Conservation (phyloP, 768 basidiomycete genomes). For the Lactifluus hygrophoroides region DNA sequence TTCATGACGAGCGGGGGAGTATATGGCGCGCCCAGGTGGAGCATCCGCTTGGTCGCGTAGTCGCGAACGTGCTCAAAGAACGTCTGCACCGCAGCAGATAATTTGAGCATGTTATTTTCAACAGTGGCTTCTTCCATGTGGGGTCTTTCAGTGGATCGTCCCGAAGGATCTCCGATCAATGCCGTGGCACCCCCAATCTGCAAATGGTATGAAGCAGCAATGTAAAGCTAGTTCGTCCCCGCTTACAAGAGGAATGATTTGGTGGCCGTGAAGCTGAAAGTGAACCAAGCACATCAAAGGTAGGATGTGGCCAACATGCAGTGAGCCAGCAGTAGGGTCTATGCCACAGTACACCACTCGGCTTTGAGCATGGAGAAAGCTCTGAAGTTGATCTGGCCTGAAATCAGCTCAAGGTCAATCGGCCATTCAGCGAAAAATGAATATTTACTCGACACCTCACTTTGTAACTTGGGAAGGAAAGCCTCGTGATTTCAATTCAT, state of each 20-base stretch:
- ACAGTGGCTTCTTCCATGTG: slow-evolving; percentile 53
- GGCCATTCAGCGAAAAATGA: background rate
- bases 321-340: slow-evolving; percentile 82
- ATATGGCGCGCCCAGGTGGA: slow-evolving; percentile 7
- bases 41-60: slow-evolving; percentile 40
- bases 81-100: slow-evolving; percentile 53
- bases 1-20: slow-evolving; percentile 40
- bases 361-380: slow-evolving; percentile 22
- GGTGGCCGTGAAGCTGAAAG: slow-evolving; percentile 80
- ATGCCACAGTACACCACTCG: slow-evolving; percentile 76
- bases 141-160: slow-evolving; percentile 72
- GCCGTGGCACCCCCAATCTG: slow-evolving; percentile 97
- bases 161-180: slow-evolving; percentile 94
- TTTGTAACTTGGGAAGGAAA: slow-evolving; percentile 19
- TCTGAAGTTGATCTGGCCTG: slow-evolving; percentile 17
- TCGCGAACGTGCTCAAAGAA: slow-evolving; percentile 63
- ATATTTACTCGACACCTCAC: slow-evolving; percentile 1
- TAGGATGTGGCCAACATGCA: slow-evolving; percentile 92
- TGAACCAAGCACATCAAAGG: slow-evolving; percentile 83
- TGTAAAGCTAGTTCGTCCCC: background rate
- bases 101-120: slow-evolving; percentile 51
- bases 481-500: slow-evolving; percentile 13
- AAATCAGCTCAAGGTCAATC: background rate
- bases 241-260: slow-evolving; percentile 73
- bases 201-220: background rate